These are phyloP conservation scores for Lippia alba DNA, from an alignment of 305 asterid genomes.

Conservation along the genomic window DNA sequence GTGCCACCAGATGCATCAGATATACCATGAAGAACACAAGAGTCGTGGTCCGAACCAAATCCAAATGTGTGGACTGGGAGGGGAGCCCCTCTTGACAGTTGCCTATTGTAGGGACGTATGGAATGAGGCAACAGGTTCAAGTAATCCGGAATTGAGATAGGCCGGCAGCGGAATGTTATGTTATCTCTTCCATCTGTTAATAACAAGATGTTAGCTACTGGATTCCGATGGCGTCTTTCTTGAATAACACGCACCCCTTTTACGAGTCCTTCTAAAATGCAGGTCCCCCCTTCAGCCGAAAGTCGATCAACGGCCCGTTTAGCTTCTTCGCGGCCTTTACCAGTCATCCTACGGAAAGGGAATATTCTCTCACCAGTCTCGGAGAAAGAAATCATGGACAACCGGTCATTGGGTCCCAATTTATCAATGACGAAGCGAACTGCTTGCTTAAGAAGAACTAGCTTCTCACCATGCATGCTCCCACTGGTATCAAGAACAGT, in stretches of 20 bases:
- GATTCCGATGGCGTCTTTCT: slow-evolving; percentile 36
- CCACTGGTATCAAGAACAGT: slow-evolving; percentile 44
- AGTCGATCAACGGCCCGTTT: slow-evolving; percentile 33
- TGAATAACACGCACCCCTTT: slow-evolving; percentile 39
- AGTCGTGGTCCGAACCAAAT: slow-evolving; percentile 44
- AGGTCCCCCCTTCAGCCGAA: slow-evolving; percentile 31
- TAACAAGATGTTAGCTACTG: slow-evolving; percentile 38
- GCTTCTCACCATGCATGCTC: slow-evolving; percentile 44
- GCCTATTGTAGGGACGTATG: slow-evolving; percentile 24
- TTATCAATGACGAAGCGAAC: slow-evolving; percentile 40
- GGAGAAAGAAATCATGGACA: slow-evolving; percentile 41
- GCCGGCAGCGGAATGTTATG: slow-evolving; percentile 16
- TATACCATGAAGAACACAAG: slow-evolving; percentile 42
- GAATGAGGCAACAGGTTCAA: slow-evolving; percentile 35
- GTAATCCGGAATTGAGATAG: background rate
- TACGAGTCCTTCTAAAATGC: slow-evolving; percentile 34
- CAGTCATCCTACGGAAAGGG: slow-evolving; percentile 43
- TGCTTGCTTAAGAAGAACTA: slow-evolving; percentile 39
- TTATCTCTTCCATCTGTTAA: slow-evolving; percentile 43
- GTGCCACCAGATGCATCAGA: slow-evolving; percentile 51
- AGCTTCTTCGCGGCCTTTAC: slow-evolving; percentile 39
- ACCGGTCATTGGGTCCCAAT: slow-evolving; percentile 40
- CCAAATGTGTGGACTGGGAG: slow-evolving; percentile 48
- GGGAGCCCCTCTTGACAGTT: background rate
- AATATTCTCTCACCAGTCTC: slow-evolving; percentile 27